Evolutionary conservation across 129 eudicot species (phyloP).

Genomic region (Mikania micrantha): DNA sequence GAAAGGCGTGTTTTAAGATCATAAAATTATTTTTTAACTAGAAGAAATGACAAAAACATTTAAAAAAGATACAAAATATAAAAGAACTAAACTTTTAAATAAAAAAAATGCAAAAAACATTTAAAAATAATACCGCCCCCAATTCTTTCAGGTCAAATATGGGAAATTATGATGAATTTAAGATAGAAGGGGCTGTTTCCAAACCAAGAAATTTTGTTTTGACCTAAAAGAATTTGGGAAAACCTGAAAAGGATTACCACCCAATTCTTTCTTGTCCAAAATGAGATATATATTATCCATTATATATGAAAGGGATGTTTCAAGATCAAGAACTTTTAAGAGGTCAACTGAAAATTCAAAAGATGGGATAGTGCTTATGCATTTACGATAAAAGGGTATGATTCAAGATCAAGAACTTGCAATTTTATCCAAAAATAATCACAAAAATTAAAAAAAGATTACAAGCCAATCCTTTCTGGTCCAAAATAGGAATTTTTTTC

Average conservation of each 20-base stretch:
- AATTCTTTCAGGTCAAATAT: not conserved
- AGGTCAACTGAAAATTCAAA: not conserved
- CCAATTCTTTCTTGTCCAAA: constrained; percentile 1
- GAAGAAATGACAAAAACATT: not conserved
- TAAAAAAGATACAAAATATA: not conserved
- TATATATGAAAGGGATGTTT: not conserved
- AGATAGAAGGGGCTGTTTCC: not conserved
- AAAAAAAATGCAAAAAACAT: not conserved
- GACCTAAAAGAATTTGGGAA: not conserved
- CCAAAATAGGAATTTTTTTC: not conserved
- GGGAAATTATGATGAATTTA: not conserved
- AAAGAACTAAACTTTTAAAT: not conserved
- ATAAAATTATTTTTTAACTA: not conserved
- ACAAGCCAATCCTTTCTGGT: not conserved
- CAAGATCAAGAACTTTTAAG: constrained; percentile 11
- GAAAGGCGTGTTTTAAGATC: not conserved
- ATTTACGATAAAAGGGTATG: constrained; percentile 4
- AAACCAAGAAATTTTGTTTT: not conserved
- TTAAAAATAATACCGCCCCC: constrained; percentile 7
- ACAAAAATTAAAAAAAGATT: not conserved
- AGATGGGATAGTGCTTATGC: not conserved
- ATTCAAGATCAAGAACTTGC: constrained; percentile 8
- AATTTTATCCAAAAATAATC: not conserved
- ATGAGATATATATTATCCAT: not conserved
- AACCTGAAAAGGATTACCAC: constrained; percentile 6